Base-by-base conservation (phyloP, 2,329 filamentous ascomycete species). In the Metarhizium brunneum region DNA sequence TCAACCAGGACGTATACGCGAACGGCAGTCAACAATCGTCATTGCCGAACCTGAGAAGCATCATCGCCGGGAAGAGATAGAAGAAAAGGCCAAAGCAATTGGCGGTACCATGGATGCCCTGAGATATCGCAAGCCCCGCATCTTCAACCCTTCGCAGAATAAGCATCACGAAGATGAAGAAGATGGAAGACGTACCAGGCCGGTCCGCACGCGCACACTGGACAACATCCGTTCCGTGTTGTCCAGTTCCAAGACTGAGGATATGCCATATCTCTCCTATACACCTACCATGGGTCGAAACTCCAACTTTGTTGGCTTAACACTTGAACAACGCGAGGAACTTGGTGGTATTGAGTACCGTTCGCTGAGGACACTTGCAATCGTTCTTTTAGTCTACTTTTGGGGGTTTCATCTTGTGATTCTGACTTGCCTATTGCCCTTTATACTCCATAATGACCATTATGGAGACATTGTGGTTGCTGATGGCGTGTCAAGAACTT, bases 341-440 rank as follows among this genome's bases (percentile, higher is more conserved):
- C 75, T 99, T 2, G 94, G 94, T 11, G 94, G 94, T 20, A 96
- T 99, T 60, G 94, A 99, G 69, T 99, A 99, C 66, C 86, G 94
- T 6, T 89, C 92, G 0, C 70, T 99, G 58, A 95, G 96, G 69
- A 90, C 90, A 2, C 73, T 99, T 50, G 88, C 89, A 1, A 68
- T 90, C 32, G 84, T 97, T 35, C 75, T 97, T 20, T 78, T 88
- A 3, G 75, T 73, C 7, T 99, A 97, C 70, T 96, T 88, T 65
- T 82, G 90, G 67, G 85, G 87, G 0, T 96, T 95, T 63, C 89
- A 91, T 64, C 63, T 92, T 2, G 75, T 96, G 3, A 90, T 86
- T 0, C 73, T 95, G 42, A 67, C 90, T 32, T 85, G 84, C 61
- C 71, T 96, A 13, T 66, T 90, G 3, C 89, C 90, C 0, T 99